Evolutionary conservation across 129 eudicot species (phyloP).

Genomic region (Cynara cardunculus): DNA sequence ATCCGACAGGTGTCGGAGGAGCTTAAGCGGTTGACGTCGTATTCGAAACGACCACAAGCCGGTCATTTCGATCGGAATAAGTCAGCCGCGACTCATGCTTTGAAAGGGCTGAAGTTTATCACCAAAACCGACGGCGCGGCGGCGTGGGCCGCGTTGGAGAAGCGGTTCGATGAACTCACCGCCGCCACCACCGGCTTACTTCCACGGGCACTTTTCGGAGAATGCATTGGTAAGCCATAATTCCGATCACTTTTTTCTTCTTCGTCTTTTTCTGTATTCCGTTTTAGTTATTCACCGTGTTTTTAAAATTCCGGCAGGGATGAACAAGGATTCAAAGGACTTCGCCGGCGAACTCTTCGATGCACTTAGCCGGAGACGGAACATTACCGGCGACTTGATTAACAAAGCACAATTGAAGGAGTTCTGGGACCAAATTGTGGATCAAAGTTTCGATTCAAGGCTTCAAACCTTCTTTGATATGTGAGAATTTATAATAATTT

Average conservation of each 20-base stretch:
- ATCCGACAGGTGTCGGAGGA: slow-evolving; percentile 65
- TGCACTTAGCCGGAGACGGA: slow-evolving; percentile 76
- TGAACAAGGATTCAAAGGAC: slow-evolving; percentile 75
- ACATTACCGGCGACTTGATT: slow-evolving; percentile 48
- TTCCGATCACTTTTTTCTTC: background rate
- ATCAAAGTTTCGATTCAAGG: slow-evolving; percentile 80
- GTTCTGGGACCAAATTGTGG: slow-evolving; percentile 84
- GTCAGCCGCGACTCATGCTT: slow-evolving; percentile 47
- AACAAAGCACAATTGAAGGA: slow-evolving; percentile 62
- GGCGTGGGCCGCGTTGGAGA: slow-evolving; percentile 57
- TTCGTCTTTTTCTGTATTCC: background rate
- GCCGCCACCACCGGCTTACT: slow-evolving; percentile 48
- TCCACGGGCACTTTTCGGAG: slow-evolving; percentile 58
- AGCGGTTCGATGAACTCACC: slow-evolving; percentile 55
- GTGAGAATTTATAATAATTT: slow-evolving; percentile 31
- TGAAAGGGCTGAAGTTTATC: slow-evolving; percentile 52
- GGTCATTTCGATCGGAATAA: slow-evolving; percentile 41
- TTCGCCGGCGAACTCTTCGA: slow-evolving; percentile 72
- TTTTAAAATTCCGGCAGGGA: slow-evolving; percentile 36
- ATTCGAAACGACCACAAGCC: slow-evolving; percentile 5
- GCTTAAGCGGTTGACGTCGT: slow-evolving; percentile 55
- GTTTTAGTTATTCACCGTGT: background rate
- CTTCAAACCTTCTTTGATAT: slow-evolving; percentile 93
- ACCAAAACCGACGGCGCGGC: slow-evolving; percentile 47
- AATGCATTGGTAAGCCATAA: slow-evolving; percentile 61